Evolutionary conservation across 805 yeast species (phyloP).

Genomic region (Soucietia sequanensis): DNA sequence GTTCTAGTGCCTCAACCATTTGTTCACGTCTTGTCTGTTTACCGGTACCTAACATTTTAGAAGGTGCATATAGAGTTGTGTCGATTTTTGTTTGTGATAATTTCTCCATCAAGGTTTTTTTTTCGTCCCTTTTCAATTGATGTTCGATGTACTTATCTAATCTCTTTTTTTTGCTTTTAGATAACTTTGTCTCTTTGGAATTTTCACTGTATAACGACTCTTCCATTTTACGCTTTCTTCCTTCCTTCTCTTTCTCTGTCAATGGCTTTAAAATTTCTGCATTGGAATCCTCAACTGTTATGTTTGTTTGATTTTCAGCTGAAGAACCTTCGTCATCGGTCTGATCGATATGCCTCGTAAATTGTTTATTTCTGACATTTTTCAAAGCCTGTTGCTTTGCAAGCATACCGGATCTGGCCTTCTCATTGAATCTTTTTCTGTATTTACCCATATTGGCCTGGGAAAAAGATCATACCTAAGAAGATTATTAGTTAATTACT

Average conservation of each 20-base stretch:
- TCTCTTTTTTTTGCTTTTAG: constrained; percentile 70
- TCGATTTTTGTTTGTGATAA: constrained; percentile 68
- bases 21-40: constrained; percentile 64
- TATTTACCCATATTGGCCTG: constrained; percentile 77
- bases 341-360: constrained; percentile 49
- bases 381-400: constrained; percentile 73
- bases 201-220: constrained; percentile 57
- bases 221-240: constrained; percentile 62
- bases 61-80: constrained; percentile 63
- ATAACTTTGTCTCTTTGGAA: constrained; percentile 60
- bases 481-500: too few relatives aligned
- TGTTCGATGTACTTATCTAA: constrained; percentile 91
- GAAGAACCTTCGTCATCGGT: constrained; percentile 21
- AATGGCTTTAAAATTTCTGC: constrained; percentile 62
- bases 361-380: constrained; percentile 67
- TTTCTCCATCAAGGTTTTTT: constrained; percentile 71
- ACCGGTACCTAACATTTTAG: constrained; percentile 78
- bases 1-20: constrained; percentile 69
- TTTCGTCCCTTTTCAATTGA: constrained; percentile 85
- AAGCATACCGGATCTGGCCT: constrained; percentile 82
- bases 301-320: constrained; percentile 9
- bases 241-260: constrained; percentile 59
- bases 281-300: constrained; percentile 46
- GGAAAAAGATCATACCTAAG: too few relatives aligned
- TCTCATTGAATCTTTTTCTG: constrained; percentile 76